Evolutionary conservation across 176 grass and related monocot species (phyloP).

Genomic region (Panicum miliaceum): DNA sequence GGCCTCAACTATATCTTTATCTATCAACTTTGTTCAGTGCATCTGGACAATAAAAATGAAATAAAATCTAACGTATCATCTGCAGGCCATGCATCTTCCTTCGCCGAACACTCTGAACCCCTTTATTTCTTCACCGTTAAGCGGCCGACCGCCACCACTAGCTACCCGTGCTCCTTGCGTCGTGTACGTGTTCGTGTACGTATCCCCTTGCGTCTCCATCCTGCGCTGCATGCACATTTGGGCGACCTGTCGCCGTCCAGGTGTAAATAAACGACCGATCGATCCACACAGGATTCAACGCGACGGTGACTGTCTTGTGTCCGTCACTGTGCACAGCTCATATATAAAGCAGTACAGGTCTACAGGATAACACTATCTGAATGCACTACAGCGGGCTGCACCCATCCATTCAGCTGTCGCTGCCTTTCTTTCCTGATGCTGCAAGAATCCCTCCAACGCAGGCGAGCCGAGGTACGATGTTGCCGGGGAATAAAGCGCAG

Average conservation of each 20-base stretch:
- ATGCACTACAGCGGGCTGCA: background rate
- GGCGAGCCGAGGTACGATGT: background rate
- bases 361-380: background rate
- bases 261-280: background rate
- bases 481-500: background rate
- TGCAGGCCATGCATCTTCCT: background rate
- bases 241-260: background rate
- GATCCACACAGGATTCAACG: background rate
- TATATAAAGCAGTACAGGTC: background rate
- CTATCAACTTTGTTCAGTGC: conserved; percentile 30
- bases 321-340: conserved; percentile 24
- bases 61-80: no score
- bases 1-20: background rate
- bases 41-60: background rate
- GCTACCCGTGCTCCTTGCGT: background rate
- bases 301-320: background rate
- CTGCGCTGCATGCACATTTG: background rate
- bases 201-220: no score
- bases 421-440: background rate
- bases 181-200: background rate
- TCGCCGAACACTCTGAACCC: conserved; percentile 3
- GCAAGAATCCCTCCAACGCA: background rate
- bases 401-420: background rate
- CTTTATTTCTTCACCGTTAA: conserved; percentile 16
- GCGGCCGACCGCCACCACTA: background rate